phyloP scores from a whole-genome alignment of 2,329 filamentous ascomycete species.

The Xylaria sp. region DNA sequence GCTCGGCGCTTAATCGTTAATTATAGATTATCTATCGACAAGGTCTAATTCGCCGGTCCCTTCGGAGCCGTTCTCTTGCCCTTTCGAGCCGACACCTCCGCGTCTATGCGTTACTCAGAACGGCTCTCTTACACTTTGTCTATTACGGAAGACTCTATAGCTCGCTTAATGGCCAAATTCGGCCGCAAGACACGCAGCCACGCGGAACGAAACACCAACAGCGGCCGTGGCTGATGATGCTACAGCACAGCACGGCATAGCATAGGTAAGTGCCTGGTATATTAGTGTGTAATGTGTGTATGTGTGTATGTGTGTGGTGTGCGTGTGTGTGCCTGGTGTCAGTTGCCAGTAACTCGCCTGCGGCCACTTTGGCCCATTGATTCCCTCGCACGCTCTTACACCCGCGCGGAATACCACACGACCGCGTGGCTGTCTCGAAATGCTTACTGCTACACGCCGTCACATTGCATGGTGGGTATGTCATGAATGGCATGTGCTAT shows the following conservation, averaged over 20 bases:
- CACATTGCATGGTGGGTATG: slow-evolving; percentile 22
- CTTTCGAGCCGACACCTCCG: slow-evolving; percentile 1
- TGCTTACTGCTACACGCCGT: slow-evolving; percentile 16
- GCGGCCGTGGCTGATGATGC: slow-evolving; percentile 15
- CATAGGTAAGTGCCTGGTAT: too few species aligned
- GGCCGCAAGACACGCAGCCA: slow-evolving; percentile 13
- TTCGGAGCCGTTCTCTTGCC: background rate
- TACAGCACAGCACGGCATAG: background rate
- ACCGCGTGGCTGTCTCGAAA: slow-evolving; percentile 38
- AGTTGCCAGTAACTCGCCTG: slow-evolving; percentile 12
- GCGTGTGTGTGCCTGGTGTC: background rate
- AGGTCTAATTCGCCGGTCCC: slow-evolving; percentile 17
- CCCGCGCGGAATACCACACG: slow-evolving; percentile 32
- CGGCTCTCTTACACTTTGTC: background rate
- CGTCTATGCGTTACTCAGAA: background rate
- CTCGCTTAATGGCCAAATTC: slow-evolving; percentile 6
- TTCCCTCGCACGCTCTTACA: slow-evolving; percentile 7
- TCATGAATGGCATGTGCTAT: slow-evolving; percentile 24
- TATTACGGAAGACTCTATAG: slow-evolving; percentile 1
- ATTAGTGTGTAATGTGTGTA: background rate
- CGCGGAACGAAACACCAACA: slow-evolving; percentile 13
- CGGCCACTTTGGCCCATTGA: background rate
- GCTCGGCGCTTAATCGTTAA: slow-evolving; percentile 38
- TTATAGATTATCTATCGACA: slow-evolving; percentile 18
- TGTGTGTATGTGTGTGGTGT: background rate